Evolutionary conservation across 2,329 filamentous ascomycete genomes (phyloP), one percentile per base, ranked within the genome.

Genomic region (Purpureocillium lavendulum): DNA sequence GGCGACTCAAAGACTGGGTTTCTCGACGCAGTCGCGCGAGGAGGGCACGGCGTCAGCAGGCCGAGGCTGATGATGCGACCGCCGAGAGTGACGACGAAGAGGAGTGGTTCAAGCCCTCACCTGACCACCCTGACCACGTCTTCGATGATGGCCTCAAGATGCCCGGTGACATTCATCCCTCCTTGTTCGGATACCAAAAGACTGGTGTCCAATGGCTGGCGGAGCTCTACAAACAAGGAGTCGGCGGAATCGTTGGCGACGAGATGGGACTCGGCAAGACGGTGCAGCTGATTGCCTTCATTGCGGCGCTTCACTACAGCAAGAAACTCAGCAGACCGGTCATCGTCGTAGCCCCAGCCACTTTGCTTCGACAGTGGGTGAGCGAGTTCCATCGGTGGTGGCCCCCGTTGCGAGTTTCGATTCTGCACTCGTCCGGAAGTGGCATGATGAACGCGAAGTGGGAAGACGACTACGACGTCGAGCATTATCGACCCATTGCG

Each of bases 181-280:
- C 87, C 3, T 67, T 98, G 0, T 98, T 97, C 52, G 87, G 94
- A 46, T 98, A 98, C 50, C 92, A 98, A 54, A 96, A 95, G 60
- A 96, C 88, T 0, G 89, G 90, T 4, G 88, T 98, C 4, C 85
- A 95, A 56, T 98, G 92, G 92, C 73, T 98, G 7, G 88, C 87
- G 58, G 90, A 98, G 59, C 69, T 98, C 3, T 90, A 94, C 57
- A 79, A 81, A 40, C 88, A 96, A 57, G 77, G 84, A 44, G 88
- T 95, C 5, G 92, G 92, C 17, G 92, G 92, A 3, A 97, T 98
- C 39, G 76, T 98, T 30, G 92, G 90, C 6, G 92, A 98, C 55
- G 92, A 98, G 61, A 98, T 98, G 92, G 92, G 94, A 1, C 67
- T 98, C n/a, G 92, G 92, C 4, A 98, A 98, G 65, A 98, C 92